phyloP scores from a whole-genome alignment of 148 eudicot genomes.

The Bassia scoparia region DNA sequence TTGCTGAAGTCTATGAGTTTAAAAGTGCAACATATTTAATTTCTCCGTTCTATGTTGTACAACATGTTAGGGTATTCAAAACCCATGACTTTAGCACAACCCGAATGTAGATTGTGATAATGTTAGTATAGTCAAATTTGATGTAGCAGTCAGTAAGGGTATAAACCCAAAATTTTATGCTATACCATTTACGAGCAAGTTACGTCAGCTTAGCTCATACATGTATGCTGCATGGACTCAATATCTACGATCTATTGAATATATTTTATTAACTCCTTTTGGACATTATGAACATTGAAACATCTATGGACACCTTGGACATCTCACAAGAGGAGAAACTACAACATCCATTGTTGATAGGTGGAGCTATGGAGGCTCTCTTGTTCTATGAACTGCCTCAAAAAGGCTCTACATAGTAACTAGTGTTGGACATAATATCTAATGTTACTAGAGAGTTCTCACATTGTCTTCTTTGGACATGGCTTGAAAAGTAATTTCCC shows the following conservation, averaged over 20 bases:
- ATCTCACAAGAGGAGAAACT: background rate
- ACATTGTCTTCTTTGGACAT: background rate
- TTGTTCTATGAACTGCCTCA: background rate
- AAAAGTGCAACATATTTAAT: too few species aligned
- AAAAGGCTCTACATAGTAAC: background rate
- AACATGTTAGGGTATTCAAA: background rate
- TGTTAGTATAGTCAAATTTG: background rate
- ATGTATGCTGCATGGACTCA: too few species aligned
- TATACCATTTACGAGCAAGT: too few species aligned
- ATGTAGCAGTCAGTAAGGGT: background rate
- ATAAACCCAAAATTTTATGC: too few species aligned
- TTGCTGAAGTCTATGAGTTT: background rate
- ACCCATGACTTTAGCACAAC: background rate
- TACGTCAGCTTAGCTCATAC: too few species aligned
- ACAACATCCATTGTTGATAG: background rate
- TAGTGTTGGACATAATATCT: background rate
- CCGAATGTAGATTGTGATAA: background rate
- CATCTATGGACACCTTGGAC: background rate
- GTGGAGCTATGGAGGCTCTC: background rate
- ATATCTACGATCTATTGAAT: background rate
- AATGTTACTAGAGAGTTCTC: background rate
- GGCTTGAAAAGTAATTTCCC: too few species aligned
- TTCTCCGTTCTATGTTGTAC: background rate
- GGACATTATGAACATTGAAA: background rate
- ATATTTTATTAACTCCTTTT: background rate